Conservation (phyloP, 192 early-diverging fungal species). For the Podochytrium sp. region DNA sequence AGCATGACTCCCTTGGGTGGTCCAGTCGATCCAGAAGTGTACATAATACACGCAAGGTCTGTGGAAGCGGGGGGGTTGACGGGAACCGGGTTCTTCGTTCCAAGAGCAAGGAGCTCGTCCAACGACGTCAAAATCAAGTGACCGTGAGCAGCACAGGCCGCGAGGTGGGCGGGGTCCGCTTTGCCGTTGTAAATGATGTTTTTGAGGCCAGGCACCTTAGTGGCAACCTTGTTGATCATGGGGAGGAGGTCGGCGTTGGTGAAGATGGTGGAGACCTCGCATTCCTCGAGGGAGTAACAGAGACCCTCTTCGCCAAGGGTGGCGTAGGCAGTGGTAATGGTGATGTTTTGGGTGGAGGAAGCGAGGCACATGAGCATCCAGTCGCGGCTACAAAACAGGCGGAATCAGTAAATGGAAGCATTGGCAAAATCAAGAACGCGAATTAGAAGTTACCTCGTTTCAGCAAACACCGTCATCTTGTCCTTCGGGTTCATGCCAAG, state of each 20-base stretch:
- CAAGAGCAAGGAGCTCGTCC: constrained; percentile 67
- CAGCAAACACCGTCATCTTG: constrained; percentile 50
- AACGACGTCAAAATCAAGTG: constrained; percentile 37
- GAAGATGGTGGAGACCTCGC: constrained; percentile 71
- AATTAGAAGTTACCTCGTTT: constrained; percentile 31
- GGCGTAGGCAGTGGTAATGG: constrained; percentile 76
- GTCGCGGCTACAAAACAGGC: constrained; percentile 65
- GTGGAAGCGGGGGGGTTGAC: constrained; percentile 63
- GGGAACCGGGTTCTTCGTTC: constrained; percentile 49
- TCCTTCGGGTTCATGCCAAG: constrained; percentile 57
- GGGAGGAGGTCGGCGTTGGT: constrained; percentile 73
- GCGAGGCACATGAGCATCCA: constrained; percentile 70
- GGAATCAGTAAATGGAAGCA: constrained; percentile 59
- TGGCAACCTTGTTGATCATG: constrained; percentile 60
- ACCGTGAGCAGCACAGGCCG: not conserved
- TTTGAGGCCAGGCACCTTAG: constrained; percentile 63
- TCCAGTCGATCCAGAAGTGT: constrained; percentile 80
- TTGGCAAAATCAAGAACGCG: not conserved
- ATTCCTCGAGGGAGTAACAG: constrained; percentile 79
- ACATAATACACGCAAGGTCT: constrained; percentile 82
- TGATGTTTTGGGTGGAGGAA: constrained; percentile 68
- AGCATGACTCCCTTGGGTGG: constrained; percentile 74
- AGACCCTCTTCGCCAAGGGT: constrained; percentile 85
- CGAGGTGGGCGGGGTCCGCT: constrained; percentile 24
- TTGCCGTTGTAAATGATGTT: constrained; percentile 73